Evolutionary conservation across 106 monocot species (phyloP), one percentile per base, ranked within the genome.

Genomic region (Chionographis japonica): DNA sequence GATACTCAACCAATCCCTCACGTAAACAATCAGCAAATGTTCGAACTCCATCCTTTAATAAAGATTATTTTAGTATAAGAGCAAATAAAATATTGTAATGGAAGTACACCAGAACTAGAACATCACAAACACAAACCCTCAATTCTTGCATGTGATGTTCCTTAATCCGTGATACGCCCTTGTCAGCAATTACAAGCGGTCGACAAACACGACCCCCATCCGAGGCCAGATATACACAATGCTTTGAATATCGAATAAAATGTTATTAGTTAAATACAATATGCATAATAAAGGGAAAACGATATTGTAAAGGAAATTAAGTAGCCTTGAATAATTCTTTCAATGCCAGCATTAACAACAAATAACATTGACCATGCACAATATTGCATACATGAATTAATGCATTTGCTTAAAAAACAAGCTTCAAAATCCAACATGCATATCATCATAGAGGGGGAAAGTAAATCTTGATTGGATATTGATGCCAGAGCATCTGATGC

Each of bases 191-290:
- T 12, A 98, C 86, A 67, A 98, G 87, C 63, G 97, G 97, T 50
- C 97, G 89, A 71, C 97, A 98, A 74, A 98, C 97, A 68, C 97
- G 89, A 49, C 92, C 97, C 4, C 97, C 97, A 90, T 98, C 97
- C 0, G 92, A 92, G 46, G 97, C 97, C 72, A 98, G 80, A 77
- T 98, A 93, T 66, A 98, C 77, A 70, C 92, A 92, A 60, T 66
- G 74, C 91, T 94, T 64, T 37, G 51, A 64, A 68, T 9, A 20
- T 65, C 43, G 27, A 14, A 19, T 50, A 37, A 58, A 58, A 58
- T 19, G 59, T 60, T 16, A 11, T 6, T 46, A 5, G 9, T 46
- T 27, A 27, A 0, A 27, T 27, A 27, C 27, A 27, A 27, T 0
- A 27, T 27, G 8, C 12, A 50, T 56, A 4, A n/a, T 15, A 15